Conservation (phyloP, 306 rosid genomes). For the Vigna radiata region DNA sequence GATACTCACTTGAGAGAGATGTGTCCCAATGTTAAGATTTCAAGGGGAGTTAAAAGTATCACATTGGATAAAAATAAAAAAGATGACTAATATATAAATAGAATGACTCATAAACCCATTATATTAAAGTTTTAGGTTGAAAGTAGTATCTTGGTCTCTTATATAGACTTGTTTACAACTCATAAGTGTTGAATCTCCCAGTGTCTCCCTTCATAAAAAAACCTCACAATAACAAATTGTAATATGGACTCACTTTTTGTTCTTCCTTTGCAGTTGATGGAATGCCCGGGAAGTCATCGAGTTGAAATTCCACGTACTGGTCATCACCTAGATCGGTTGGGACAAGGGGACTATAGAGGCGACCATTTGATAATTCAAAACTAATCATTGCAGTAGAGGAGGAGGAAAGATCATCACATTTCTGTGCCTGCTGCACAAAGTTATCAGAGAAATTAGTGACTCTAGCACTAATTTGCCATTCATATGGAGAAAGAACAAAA, state of each 20-base stretch:
- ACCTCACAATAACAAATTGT: background rate
- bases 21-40: no score
- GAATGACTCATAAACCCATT: no score
- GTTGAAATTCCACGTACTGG: slow-evolving; percentile 81
- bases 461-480: background rate
- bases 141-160: no score
- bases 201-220: no score
- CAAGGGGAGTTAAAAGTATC: no score
- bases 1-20: no score
- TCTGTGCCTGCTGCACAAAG: slow-evolving; percentile 61
- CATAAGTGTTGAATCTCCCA: no score
- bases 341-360: slow-evolving; percentile 65
- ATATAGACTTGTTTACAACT: no score
- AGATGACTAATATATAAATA: no score
- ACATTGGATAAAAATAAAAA: no score
- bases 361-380: slow-evolving; percentile 81
- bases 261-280: slow-evolving; percentile 75
- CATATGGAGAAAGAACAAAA: background rate
- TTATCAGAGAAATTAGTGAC: slow-evolving; percentile 37
- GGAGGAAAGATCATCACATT: slow-evolving; percentile 56
- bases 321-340: slow-evolving; percentile 73
- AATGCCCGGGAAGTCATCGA: slow-evolving; percentile 79
- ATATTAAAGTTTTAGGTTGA: no score
- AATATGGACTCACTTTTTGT: slow-evolving; percentile 69
- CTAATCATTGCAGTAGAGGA: slow-evolving; percentile 92